phyloP scores from a whole-genome alignment of 2,329 filamentous ascomycete genomes.

The Monosporascus sp. region DNA sequence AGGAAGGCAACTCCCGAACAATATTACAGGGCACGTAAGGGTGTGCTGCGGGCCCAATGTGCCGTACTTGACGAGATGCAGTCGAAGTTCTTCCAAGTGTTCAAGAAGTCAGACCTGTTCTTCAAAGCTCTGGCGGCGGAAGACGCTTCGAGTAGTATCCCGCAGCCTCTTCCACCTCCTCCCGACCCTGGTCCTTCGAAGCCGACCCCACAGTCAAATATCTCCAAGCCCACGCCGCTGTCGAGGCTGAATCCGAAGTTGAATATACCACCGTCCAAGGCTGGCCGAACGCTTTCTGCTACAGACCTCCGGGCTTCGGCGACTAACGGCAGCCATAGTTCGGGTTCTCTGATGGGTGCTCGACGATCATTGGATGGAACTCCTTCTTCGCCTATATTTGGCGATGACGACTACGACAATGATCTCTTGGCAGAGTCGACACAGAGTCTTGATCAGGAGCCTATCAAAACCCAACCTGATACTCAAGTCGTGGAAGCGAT shows the following conservation, averaged over 20 bases:
- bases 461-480: conserved; percentile 58
- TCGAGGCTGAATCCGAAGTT: conserved; percentile 36
- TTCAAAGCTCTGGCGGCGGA: conserved; percentile 94
- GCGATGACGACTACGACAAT: conserved; percentile 73
- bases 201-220: conserved; percentile 33
- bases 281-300: conserved; percentile 40
- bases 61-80: conserved; percentile 80
- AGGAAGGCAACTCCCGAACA: conserved; percentile 71
- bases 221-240: conserved; percentile 39
- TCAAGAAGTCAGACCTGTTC: conserved; percentile 89
- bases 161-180: conserved; percentile 11
- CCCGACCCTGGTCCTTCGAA: conserved; percentile 18
- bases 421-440: conserved; percentile 67
- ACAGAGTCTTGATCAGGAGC: conserved; percentile 72
- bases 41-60: conserved; percentile 78
- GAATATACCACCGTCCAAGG: conserved; percentile 22
- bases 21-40: conserved; percentile 76
- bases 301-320: conserved; percentile 39
- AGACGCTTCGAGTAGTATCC: conserved; percentile 51
- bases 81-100: conserved; percentile 71
- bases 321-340: conserved; percentile 30
- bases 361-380: conserved; percentile 69
- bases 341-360: conserved; percentile 36
- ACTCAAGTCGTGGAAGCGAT: conserved; percentile 84
- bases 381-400: conserved; percentile 58